phyloP scores from a whole-genome alignment of 1,284 basidiomycete species.

The Crucibulum parvulum region DNA sequence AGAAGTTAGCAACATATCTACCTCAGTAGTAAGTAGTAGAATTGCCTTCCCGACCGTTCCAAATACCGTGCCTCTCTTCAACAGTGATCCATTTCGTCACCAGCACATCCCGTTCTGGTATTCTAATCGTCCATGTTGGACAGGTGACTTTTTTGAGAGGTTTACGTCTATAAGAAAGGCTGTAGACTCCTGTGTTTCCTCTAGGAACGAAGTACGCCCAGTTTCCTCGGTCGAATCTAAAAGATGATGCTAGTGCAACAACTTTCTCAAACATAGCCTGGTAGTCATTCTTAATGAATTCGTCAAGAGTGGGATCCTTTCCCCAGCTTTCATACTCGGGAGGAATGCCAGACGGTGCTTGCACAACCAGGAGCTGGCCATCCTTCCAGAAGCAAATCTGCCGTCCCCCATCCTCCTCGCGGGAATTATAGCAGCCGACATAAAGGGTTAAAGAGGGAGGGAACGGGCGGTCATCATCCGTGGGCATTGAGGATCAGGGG shows the following conservation, averaged over 20 bases:
- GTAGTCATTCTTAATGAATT: not conserved
- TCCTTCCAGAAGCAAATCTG: constrained; percentile 31
- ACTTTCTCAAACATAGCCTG: not conserved
- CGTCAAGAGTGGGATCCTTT: not conserved
- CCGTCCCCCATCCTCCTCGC: constrained; percentile 11
- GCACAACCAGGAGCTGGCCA: constrained; percentile 44
- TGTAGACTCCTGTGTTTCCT: constrained; percentile 29
- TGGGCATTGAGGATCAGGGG: not conserved
- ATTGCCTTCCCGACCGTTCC: not conserved
- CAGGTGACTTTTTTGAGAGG: constrained; percentile 27
- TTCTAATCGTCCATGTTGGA: constrained; percentile 32
- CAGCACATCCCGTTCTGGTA: not conserved
- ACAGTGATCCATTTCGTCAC: not conserved
- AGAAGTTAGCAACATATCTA: constrained; percentile 12
- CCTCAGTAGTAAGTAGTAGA: constrained; percentile 23
- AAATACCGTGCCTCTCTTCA: not conserved
- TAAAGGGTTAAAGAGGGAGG: not conserved
- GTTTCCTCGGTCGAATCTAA: constrained; percentile 49
- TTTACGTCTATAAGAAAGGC: constrained; percentile 39
- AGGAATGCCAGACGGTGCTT: constrained; percentile 31
- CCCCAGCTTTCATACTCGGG: not conserved
- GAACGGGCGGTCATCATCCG: not conserved
- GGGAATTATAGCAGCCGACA: not conserved
- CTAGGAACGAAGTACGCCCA: constrained; percentile 49
- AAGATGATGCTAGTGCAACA: constrained; percentile 17